Evolutionary conservation across 139 green algal species (phyloP), one percentile per base, ranked within the genome.

Genomic region (Mychonastes homosphaera): DNA sequence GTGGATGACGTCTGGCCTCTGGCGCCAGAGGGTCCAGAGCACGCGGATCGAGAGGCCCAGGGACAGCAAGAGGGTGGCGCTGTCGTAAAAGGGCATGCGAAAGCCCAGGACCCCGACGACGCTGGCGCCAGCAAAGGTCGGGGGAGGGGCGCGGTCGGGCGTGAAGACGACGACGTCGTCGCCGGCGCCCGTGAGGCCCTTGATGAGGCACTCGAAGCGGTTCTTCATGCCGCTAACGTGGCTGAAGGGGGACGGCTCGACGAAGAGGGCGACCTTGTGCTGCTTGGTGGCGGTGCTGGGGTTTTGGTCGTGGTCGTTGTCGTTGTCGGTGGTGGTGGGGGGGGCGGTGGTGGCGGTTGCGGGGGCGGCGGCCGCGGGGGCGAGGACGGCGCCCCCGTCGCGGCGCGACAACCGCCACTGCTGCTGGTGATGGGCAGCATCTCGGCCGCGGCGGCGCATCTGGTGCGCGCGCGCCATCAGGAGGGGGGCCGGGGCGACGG

Each of bases 161-260:
- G 87, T 94, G 16, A 95, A 62, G 2, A 94, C 84, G 23, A 85
- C 66, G 34, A 95, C 87, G 23, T 95, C 86, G 59, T 87, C 79
- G 16, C 88, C 89, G 21, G 68, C 59, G n/a, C 91, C 78, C 10
- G 70, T 41, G 44, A 95, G 65, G 44, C 77, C 79, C 33, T 77
- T 77, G 56, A 96, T 95, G 21, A 95, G 74, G 30, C 83, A 89
- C 19, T 80, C 68, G 64, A 95, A 96, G 0, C 89, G 75, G 69
- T 95, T 95, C 68, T 95, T 94, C 75, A 90, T 90, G 45, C 89
- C 89, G 38, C 52, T 77, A 2, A 91, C 73, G 46, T 91, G 80
- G 33, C 62, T 84, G 72, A 88, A 91, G 0, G 83, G 83, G 27
- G 61, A 80, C 24, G 82, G 82, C 74, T 90, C 82, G 3, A 90